Conservation (phyloP, 352 stramenopile species). For the Blastocystis sp. region DNA sequence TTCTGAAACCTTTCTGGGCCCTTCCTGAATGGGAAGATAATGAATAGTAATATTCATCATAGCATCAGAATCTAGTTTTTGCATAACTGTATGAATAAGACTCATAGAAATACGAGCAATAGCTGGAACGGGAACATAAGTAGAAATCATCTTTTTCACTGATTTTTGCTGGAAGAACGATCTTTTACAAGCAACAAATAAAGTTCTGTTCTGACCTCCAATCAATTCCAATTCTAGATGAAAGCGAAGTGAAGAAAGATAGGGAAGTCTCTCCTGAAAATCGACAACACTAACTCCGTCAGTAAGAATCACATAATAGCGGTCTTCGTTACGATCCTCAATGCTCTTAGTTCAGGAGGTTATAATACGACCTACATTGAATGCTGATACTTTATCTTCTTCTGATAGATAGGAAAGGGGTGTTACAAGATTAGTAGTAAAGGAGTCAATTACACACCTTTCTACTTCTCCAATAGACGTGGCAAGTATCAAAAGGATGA, state of each 20-base stretch:
- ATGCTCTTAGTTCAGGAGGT: neutral
- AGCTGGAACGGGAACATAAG: conserved; percentile 11
- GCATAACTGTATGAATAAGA: neutral
- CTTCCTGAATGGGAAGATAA: neutral
- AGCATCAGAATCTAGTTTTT: neutral
- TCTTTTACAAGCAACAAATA: conserved; percentile 15
- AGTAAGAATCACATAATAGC: conserved; percentile 1
- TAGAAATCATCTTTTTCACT: neutral
- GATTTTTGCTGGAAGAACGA: neutral
- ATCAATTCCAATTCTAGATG: neutral
- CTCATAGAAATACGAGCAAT: neutral
- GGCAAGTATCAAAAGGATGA: neutral
- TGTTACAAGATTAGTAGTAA: neutral
- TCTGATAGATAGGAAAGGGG: conserved; percentile 1
- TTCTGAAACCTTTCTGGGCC: neutral
- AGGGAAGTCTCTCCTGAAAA: neutral
- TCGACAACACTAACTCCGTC: neutral
- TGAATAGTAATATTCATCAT: neutral
- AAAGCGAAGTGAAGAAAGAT: neutral
- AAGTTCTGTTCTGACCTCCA: neutral
- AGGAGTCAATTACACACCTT: neutral
- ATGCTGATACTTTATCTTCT: neutral
- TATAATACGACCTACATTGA: neutral
- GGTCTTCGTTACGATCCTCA: neutral
- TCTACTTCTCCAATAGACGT: neutral